Percentiles rank a stretch among this genome's conserved stretches.
These are phyloP conservation scores for Seiridium unicorne DNA, from an alignment of 2,329 filamentous ascomycete genomes.

Conservation along the genomic window DNA sequence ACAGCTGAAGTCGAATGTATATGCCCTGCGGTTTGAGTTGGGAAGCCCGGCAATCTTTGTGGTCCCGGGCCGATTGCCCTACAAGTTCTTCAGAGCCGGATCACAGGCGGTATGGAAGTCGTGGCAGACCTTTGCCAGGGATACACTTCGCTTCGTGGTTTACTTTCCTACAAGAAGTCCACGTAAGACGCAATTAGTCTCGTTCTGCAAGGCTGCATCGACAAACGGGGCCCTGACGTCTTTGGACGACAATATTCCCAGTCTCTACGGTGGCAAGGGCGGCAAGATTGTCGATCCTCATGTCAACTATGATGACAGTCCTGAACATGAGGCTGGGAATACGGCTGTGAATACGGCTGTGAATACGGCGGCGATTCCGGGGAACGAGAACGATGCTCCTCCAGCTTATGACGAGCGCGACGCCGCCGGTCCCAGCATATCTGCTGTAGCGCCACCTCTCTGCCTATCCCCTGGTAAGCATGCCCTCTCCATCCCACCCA, in stretches of 20 bases:
- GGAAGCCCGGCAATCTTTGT: neutral
- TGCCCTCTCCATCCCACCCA: no score
- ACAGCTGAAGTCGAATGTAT: neutral
- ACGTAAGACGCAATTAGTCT: neutral
- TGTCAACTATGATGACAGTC: neutral
- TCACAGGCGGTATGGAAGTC: constrained; percentile 2
- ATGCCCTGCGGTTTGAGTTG: neutral
- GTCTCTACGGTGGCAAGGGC: constrained; percentile 8
- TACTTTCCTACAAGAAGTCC: neutral
- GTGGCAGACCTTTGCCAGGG: constrained; percentile 1
- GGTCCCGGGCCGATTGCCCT: neutral
- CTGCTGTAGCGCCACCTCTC: neutral
- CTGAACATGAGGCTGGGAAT: neutral
- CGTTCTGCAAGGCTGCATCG: neutral
- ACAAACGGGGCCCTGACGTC: neutral
- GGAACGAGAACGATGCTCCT: neutral
- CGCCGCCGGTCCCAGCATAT: neutral
- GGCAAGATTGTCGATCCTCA: neutral
- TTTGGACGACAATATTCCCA: neutral
- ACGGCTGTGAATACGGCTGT: neutral
- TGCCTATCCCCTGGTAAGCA: constrained; percentile 2
- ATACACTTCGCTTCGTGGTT: neutral
- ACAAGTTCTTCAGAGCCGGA: neutral
- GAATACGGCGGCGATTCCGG: neutral
- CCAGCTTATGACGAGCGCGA: constrained; percentile 4